Percentiles rank a stretch among this genome's conserved stretches.
Conservation (phyloP, 495 filamentous ascomycete genomes). For the Aspergillus heteromorphus region DNA sequence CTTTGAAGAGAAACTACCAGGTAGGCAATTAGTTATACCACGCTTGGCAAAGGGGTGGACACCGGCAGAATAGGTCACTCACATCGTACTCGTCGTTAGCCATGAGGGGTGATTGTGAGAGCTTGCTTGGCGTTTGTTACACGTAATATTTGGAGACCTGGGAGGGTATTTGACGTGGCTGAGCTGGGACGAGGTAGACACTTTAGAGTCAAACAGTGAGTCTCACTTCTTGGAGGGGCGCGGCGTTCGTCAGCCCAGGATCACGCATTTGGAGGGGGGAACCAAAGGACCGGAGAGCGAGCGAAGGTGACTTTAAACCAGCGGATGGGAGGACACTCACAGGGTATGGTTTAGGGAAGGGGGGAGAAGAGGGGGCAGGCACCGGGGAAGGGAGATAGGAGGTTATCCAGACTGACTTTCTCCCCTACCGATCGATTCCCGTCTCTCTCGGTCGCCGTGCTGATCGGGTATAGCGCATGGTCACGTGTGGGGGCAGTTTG, state of each 20-base stretch:
- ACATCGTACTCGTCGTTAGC: slow-evolving; percentile 99
- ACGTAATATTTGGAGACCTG: slow-evolving; percentile 10
- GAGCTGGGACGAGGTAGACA: slow-evolving; percentile 16
- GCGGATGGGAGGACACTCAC: neutral
- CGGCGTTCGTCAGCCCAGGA: neutral
- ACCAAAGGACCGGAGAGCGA: neutral
- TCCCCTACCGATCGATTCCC: slow-evolving; percentile 15
- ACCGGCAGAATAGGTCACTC: slow-evolving; percentile 35
- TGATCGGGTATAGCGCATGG: slow-evolving; percentile 23
- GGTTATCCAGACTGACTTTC: slow-evolving; percentile 24
- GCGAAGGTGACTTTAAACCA: neutral
- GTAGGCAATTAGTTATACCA: slow-evolving; percentile 12
- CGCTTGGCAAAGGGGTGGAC: neutral
- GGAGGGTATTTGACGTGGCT: slow-evolving; percentile 13
- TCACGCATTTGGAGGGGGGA: neutral
- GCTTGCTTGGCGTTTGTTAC: slow-evolving; percentile 16
- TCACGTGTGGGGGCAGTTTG: slow-evolving; percentile 21
- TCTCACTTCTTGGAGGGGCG: slow-evolving; percentile 7
- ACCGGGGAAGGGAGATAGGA: slow-evolving; percentile 22
- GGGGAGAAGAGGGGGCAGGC: neutral
- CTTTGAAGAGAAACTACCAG: slow-evolving; percentile 97
- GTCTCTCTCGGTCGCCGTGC: slow-evolving; percentile 16
- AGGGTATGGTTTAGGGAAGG: neutral
- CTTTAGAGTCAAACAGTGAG: slow-evolving; percentile 10
- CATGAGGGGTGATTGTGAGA: slow-evolving; percentile 50